These are phyloP conservation scores for Penicillium psychrofluorescens DNA, from an alignment of 495 filamentous ascomycete genomes.

Conservation along the genomic window DNA sequence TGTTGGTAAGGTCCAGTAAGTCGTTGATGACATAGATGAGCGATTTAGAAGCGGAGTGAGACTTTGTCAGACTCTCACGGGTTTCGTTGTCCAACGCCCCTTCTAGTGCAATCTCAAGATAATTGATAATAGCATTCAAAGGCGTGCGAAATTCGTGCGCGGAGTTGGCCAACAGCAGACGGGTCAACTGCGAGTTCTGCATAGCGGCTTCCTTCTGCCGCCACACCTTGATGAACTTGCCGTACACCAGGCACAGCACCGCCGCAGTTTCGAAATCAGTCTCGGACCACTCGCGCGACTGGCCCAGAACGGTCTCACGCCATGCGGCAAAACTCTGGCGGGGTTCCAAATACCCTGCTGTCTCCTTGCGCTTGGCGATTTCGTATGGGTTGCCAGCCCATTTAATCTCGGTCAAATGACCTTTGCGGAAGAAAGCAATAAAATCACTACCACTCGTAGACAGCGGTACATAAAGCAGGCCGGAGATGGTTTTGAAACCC, in stretches of 20 bases:
- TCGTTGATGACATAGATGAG: conserved; percentile 96
- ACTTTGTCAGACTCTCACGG: conserved; percentile 71
- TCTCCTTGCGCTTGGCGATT: conserved; percentile 40
- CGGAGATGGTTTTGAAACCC: conserved; percentile 73
- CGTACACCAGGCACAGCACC: conserved; percentile 84
- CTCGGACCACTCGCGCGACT: conserved; percentile 40
- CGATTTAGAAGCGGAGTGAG: conserved; percentile 87
- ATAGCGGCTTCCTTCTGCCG: conserved; percentile 81
- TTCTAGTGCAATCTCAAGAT: conserved; percentile 88
- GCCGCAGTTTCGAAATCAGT: conserved; percentile 75
- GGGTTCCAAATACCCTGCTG: conserved; percentile 23
- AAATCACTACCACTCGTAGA: conserved; percentile 74
- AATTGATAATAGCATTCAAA: conserved; percentile 94
- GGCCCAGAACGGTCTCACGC: conserved; percentile 28
- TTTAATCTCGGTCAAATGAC: conserved; percentile 71
- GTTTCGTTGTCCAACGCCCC: conserved; percentile 75
- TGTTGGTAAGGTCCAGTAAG: conserved; percentile 84
- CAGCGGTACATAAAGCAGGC: conserved; percentile 76
- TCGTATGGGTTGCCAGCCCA: conserved; percentile 96
- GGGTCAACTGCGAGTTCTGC: conserved; percentile 74
- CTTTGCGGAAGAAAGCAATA: conserved; percentile 84
- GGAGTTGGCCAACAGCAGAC: conserved; percentile 79
- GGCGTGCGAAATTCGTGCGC: conserved; percentile 94
- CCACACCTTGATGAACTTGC: conserved; percentile 91
- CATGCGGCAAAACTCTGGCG: conserved; percentile 29